phyloP scores from a whole-genome alignment of 257 asterid genomes.

The Leptodermis oblonga region DNA sequence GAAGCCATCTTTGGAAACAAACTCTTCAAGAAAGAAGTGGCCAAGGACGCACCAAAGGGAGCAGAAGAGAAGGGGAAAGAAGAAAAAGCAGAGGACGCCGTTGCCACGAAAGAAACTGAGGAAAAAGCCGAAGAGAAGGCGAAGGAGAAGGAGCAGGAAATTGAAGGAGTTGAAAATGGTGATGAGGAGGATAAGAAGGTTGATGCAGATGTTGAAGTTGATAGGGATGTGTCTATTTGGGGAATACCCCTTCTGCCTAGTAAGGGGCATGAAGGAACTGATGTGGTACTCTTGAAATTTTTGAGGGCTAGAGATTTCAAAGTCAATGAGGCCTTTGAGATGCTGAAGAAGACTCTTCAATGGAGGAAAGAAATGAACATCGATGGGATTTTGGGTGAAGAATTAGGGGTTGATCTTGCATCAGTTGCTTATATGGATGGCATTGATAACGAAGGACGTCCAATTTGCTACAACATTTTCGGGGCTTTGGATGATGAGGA shows the following conservation, averaged over 20 bases:
- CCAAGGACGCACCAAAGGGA: slow-evolving; percentile 12
- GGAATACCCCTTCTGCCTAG: slow-evolving; percentile 65
- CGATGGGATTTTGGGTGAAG: slow-evolving; percentile 53
- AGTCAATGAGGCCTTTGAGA: slow-evolving; percentile 52
- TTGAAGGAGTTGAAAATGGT: slow-evolving; percentile 11
- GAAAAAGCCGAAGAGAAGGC: slow-evolving; percentile 18
- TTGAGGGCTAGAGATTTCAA: slow-evolving; percentile 75
- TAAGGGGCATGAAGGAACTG: slow-evolving; percentile 48
- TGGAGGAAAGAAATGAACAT: slow-evolving; percentile 66
- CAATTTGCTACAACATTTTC: slow-evolving; percentile 73
- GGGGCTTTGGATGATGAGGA: slow-evolving; percentile 55
- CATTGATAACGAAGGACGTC: slow-evolving; percentile 55
- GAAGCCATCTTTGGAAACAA: slow-evolving; percentile 57
- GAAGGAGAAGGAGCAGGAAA: slow-evolving; percentile 17
- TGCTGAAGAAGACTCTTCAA: slow-evolving; percentile 65
- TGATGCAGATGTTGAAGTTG: slow-evolving; percentile 23
- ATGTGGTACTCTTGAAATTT: slow-evolving; percentile 65
- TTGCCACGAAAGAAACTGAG: slow-evolving; percentile 15
- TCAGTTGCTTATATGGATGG: slow-evolving; percentile 68
- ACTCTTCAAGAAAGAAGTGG: slow-evolving; percentile 36
- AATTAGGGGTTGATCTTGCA: slow-evolving; percentile 45
- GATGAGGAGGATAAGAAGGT: slow-evolving; percentile 6
- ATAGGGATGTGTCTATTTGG: slow-evolving; percentile 55
- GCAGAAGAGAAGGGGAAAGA: slow-evolving; percentile 21
- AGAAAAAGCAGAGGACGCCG: slow-evolving; percentile 11